Evolutionary conservation across 176 grass and related monocot species (phyloP).

Genomic region (Triticum aestivum): IWGSC_CS_RefSeq_v2.1 NC_057814.1:232605673-232606172

Average conservation of each 20-base stretch:
- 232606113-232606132: conserved; percentile 14
- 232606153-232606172: conserved; percentile 22
- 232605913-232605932: conserved; percentile 15
- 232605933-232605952: conserved; percentile 79
- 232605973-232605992: conserved; percentile 82
- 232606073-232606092: conserved; percentile 77
- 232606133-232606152: neutral
- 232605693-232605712: neutral
- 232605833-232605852: conserved; percentile 11
- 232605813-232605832: neutral
- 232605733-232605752: neutral
- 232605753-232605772: neutral
- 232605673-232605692: neutral
- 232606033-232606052: conserved; percentile 86
- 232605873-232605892: conserved; percentile 1
- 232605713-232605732: neutral
- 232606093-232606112: conserved; percentile 51
- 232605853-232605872: neutral
- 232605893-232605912: conserved; percentile 11
- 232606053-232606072: conserved; percentile 75
- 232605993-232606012: conserved; percentile 94
- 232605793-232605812: neutral
- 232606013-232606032: conserved; percentile 72
- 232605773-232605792: neutral
- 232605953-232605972: conserved; percentile 89